Conservation (phyloP, 2,329 filamentous ascomycete genomes). For the Colletotrichum brevisporum region DNA sequence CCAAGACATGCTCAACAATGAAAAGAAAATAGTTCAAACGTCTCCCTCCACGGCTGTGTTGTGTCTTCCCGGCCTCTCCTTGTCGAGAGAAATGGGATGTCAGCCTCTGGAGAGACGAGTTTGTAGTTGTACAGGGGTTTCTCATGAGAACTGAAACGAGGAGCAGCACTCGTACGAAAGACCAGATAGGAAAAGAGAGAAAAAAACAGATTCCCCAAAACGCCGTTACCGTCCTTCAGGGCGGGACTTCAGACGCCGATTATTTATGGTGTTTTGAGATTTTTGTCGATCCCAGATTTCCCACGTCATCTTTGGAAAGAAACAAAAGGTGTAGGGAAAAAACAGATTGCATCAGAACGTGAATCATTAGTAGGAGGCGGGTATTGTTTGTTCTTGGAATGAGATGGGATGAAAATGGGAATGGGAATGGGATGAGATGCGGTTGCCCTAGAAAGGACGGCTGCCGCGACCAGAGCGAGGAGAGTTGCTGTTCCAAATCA, state of each 20-base stretch:
- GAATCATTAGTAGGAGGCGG: constrained; percentile 45
- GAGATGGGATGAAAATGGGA: constrained; percentile 8
- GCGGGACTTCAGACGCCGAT: constrained; percentile 11
- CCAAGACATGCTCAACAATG: too few relatives aligned
- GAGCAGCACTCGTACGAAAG: constrained; percentile 20
- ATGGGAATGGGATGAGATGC: not conserved
- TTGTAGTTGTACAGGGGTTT: constrained; percentile 54
- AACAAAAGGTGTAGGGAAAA: not conserved
- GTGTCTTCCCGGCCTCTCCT: not conserved
- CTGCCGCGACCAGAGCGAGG: constrained; percentile 59
- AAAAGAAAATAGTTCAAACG: too few relatives aligned
- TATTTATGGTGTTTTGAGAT: constrained; percentile 39
- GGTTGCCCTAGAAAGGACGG: constrained; percentile 47
- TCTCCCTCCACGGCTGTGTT: not conserved
- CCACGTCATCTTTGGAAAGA: not conserved
- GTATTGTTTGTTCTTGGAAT: constrained; percentile 17
- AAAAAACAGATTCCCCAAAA: constrained; percentile 33
- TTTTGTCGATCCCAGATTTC: constrained; percentile 16
- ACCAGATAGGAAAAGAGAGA: constrained; percentile 14
- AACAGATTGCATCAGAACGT: constrained; percentile 31
- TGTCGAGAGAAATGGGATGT: not conserved
- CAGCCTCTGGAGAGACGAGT: constrained; percentile 41
- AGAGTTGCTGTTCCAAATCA: constrained; percentile 47
- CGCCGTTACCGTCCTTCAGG: constrained; percentile 13
- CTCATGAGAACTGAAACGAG: constrained; percentile 32